phyloP scores from a whole-genome alignment of 495 filamentous ascomycete species.

The Jackrogersella minutella region DNA sequence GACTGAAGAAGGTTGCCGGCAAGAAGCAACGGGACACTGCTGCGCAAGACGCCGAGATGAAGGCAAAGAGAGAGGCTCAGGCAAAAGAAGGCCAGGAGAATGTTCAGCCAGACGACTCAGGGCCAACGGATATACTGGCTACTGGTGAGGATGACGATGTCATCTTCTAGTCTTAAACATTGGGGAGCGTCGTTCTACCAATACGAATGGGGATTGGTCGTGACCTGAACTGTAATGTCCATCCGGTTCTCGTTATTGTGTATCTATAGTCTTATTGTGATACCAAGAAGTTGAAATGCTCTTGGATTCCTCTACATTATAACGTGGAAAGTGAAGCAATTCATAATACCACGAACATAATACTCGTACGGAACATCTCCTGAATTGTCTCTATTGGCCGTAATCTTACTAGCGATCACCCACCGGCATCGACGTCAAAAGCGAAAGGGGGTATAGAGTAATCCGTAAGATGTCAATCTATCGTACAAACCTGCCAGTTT shows the following conservation, averaged over 20 bases:
- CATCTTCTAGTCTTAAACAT: conserved; percentile 73
- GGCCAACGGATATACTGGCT: conserved; percentile 73
- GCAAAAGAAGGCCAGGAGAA: conserved; percentile 51
- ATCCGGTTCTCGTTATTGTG: conserved; percentile 12
- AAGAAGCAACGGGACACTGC: conserved; percentile 91
- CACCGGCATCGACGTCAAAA: not conserved
- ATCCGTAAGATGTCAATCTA: conserved; percentile 1
- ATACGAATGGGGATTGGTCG: not conserved
- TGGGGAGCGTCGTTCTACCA: not conserved
- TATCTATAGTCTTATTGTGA: conserved; percentile 32
- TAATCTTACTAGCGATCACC: not conserved
- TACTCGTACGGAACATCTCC: not conserved
- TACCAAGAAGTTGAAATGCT: conserved; percentile 33
- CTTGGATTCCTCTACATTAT: conserved; percentile 6
- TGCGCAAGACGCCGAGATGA: conserved; percentile 76
- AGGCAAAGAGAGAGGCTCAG: conserved; percentile 61
- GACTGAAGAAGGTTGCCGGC: conserved; percentile 95
- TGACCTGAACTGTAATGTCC: not conserved
- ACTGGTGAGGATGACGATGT: conserved; percentile 92
- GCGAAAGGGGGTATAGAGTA: conserved; percentile 22
- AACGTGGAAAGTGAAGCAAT: not conserved
- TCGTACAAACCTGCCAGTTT: conserved; percentile 22
- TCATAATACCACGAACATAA: not conserved
- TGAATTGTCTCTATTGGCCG: not conserved
- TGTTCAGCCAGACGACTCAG: conserved; percentile 56